Conservation (phyloP, 805 yeast genomes). For the Yarrowia yakushimensis region DNA sequence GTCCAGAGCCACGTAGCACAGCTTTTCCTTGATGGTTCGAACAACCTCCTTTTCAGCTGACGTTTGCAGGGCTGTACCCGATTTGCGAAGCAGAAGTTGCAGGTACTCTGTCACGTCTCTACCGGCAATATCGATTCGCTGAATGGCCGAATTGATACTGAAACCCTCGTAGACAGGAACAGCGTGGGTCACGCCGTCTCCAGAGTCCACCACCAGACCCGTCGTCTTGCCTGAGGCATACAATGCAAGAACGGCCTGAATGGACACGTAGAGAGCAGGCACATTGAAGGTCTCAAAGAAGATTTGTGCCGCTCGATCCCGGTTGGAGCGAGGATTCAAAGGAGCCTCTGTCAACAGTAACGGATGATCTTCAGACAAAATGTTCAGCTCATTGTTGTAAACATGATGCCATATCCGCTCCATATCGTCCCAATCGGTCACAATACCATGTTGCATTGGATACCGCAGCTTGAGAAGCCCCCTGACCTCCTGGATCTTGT, state of each 20-base stretch:
- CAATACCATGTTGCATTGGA: slow-evolving; percentile 78
- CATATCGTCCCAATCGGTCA: slow-evolving; percentile 82
- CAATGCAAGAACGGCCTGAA: slow-evolving; percentile 76
- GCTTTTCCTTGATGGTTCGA: slow-evolving; percentile 68
- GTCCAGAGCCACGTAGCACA: slow-evolving; percentile 62
- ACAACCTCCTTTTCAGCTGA: slow-evolving; percentile 83
- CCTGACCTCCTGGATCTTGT: slow-evolving; percentile 65
- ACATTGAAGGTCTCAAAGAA: slow-evolving; percentile 69
- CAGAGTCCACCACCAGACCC: slow-evolving; percentile 85
- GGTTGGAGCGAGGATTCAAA: slow-evolving; percentile 60
- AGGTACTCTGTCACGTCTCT: slow-evolving; percentile 77
- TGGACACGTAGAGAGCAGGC: slow-evolving; percentile 68
- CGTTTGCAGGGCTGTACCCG: slow-evolving; percentile 63
- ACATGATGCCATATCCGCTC: slow-evolving; percentile 75
- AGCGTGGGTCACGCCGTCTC: slow-evolving; percentile 85
- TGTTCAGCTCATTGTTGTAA: slow-evolving; percentile 53
- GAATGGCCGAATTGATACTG: slow-evolving; percentile 65
- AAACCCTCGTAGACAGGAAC: slow-evolving; percentile 93
- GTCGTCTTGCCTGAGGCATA: slow-evolving; percentile 90
- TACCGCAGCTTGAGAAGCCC: slow-evolving; percentile 70
- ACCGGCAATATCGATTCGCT: slow-evolving; percentile 79
- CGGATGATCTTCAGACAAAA: slow-evolving; percentile 77
- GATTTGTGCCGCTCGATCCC: slow-evolving; percentile 60
- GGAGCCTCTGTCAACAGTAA: slow-evolving; percentile 86
- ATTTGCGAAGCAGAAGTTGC: slow-evolving; percentile 61